Conservation (phyloP, 192 early-diverging fungal species). For the Pilaira anomala region DNA sequence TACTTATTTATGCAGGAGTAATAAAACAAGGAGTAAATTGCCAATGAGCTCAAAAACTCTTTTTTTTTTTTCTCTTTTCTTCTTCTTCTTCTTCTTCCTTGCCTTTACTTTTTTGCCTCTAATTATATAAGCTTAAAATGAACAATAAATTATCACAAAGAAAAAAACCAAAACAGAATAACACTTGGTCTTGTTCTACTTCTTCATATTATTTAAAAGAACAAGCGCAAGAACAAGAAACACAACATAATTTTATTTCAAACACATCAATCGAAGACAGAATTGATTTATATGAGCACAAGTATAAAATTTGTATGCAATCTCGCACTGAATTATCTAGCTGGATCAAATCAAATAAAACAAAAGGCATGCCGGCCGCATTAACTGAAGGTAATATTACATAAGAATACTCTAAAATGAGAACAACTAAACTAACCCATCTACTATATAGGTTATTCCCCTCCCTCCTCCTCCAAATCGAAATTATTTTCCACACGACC, state of each 20-base stretch:
- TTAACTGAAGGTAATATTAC: slow-evolving; percentile 13
- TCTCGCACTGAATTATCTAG: slow-evolving; percentile 10
- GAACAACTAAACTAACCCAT: not conserved
- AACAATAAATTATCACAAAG: not conserved
- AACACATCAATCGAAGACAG: slow-evolving; percentile 1
- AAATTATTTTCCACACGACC: slow-evolving; percentile 8
- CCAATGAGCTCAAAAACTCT: slow-evolving; percentile 4
- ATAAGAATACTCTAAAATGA: slow-evolving; percentile 2
- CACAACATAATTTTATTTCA: not conserved
- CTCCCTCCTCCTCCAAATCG: slow-evolving; percentile 2
- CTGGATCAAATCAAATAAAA: slow-evolving; percentile 9
- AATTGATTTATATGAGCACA: not conserved
- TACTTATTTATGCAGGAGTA: slow-evolving; percentile 10
- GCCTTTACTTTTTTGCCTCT: not conserved
- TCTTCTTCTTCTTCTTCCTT: not conserved
- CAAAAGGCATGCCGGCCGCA: slow-evolving; percentile 2
- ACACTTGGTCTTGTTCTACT: no score
- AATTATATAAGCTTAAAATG: slow-evolving; percentile 3
- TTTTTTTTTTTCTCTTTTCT: not conserved
- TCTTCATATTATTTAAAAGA: no score
- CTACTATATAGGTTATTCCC: slow-evolving; percentile 1
- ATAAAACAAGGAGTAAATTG: slow-evolving; percentile 6
- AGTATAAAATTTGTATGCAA: slow-evolving; percentile 5
- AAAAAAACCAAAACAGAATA: no score
- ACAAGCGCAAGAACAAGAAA: no score